A percentile compares a stretch with the other conserved stretches of the same genome.
Conservation (phyloP, 176 grass and related monocot genomes). For the Melocanna baccifera region DNA sequence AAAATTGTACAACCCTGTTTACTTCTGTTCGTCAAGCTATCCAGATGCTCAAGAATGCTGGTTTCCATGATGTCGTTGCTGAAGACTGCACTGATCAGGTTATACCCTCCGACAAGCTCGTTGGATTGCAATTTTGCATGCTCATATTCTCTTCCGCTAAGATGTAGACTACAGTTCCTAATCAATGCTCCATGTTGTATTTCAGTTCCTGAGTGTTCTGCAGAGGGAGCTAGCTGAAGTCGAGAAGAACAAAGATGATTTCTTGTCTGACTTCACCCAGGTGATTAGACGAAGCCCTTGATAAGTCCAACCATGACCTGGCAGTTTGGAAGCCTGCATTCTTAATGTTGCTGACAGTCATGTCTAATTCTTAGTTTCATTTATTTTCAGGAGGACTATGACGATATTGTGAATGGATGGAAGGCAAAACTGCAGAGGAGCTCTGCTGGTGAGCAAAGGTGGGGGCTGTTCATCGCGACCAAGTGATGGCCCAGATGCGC, state of each 20-base stretch:
- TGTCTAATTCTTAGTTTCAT: conserved; percentile 8
- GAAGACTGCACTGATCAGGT: conserved; percentile 95
- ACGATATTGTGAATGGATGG: conserved; percentile 90
- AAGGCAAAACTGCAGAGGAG: conserved; percentile 86
- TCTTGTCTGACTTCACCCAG: conserved; percentile 81
- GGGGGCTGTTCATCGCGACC: conserved; percentile 86
- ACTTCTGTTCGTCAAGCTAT: conserved; percentile 25
- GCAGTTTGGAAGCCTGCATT: not conserved
- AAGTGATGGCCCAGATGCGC: conserved; percentile 41
- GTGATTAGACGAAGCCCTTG: conserved; percentile 35
- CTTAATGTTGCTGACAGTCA: not conserved
- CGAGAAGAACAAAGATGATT: conserved; percentile 74
- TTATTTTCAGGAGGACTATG: conserved; percentile 74
- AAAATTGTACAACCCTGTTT: not conserved
- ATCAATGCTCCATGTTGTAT: not conserved
- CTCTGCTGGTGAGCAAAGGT: conserved; percentile 80
- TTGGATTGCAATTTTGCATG: not conserved
- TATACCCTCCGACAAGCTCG: not conserved
- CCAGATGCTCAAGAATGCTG: conserved; percentile 77
- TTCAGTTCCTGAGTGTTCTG: conserved; percentile 73
- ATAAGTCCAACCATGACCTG: not conserved
- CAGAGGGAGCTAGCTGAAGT: conserved; percentile 66
- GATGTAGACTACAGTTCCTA: not conserved
- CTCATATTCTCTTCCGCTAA: not conserved
- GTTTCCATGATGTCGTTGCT: conserved; percentile 72